Percentiles rank a stretch among this genome's conserved stretches.
These are phyloP conservation scores for Lichenothelia convexa DNA, from an alignment of 495 filamentous ascomycete genomes.

Conservation along the genomic window DNA sequence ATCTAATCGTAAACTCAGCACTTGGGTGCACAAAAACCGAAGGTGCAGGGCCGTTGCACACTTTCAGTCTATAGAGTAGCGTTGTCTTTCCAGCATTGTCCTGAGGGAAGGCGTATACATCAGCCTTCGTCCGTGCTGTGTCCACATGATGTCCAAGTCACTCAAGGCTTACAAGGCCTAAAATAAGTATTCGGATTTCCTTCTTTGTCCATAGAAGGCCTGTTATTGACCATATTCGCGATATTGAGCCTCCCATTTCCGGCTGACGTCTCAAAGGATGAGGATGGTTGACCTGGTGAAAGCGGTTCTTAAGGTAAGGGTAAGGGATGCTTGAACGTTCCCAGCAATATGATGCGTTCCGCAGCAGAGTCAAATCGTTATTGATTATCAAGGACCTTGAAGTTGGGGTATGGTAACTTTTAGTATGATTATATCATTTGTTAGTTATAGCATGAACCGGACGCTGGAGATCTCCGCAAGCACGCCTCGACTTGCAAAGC, in stretches of 20 bases:
- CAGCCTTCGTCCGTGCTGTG: slow-evolving; percentile 3
- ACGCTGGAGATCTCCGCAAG: too few species aligned
- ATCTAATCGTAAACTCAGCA: slow-evolving; percentile 36
- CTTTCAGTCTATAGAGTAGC: slow-evolving; percentile 87
- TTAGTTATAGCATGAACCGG: too few species aligned
- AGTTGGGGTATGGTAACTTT: too few species aligned
- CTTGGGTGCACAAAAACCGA: not conserved
- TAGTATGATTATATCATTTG: too few species aligned
- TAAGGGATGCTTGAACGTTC: too few species aligned
- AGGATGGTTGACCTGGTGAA: too few species aligned
- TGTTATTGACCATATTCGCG: slow-evolving; percentile 42
- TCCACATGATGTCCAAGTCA: not conserved
- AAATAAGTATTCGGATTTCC: slow-evolving; percentile 88
- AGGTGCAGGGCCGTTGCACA: slow-evolving; percentile 20
- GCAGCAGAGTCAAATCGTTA: too few species aligned
- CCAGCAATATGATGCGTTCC: too few species aligned
- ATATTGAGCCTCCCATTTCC: slow-evolving; percentile 79
- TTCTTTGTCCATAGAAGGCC: slow-evolving; percentile 75
- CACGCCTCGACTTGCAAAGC: too few species aligned
- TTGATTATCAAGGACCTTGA: too few species aligned
- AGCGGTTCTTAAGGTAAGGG: too few species aligned
- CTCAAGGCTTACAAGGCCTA: slow-evolving; percentile 57
- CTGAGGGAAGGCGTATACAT: slow-evolving; percentile 32
- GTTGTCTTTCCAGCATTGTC: slow-evolving; percentile 99
- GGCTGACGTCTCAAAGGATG: too few species aligned